These are phyloP conservation scores for Picea glauca DNA, from an alignment of 75 land plant species.

Conservation along the genomic window DNA sequence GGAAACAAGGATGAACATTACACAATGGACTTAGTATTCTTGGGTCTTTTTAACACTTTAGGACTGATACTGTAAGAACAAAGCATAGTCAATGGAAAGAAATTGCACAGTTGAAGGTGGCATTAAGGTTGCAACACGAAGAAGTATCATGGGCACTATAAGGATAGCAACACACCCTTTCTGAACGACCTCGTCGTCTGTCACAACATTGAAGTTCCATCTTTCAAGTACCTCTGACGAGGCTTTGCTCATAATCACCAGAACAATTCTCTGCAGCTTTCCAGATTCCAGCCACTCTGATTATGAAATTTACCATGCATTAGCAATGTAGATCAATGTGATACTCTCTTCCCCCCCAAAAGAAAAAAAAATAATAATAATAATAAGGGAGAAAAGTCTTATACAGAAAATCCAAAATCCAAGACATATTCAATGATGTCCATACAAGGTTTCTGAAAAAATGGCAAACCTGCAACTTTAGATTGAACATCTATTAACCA, in stretches of 20 bases:
- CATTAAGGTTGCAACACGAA: too few species aligned
- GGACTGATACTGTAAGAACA: background rate
- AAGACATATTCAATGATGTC: background rate
- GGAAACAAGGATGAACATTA: too few species aligned
- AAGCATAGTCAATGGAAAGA: too few species aligned
- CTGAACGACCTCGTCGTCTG: slow-evolving; percentile 66
- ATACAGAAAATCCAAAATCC: too few species aligned
- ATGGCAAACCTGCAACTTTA: background rate
- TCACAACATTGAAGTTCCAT: slow-evolving; percentile 92
- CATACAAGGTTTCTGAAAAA: background rate
- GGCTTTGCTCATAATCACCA: slow-evolving; percentile 89
- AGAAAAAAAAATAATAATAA: too few species aligned
- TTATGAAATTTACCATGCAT: background rate
- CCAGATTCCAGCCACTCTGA: slow-evolving; percentile 95
- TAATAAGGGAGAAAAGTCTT: too few species aligned
- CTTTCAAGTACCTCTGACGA: slow-evolving; percentile 85
- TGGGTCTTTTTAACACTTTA: background rate
- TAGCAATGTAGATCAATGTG: background rate
- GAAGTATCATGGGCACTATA: background rate
- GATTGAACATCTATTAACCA: background rate
- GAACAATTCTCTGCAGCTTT: slow-evolving; percentile 87
- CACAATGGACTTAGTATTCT: too few species aligned
- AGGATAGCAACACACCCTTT: slow-evolving; percentile 56
- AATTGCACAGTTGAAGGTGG: too few species aligned
- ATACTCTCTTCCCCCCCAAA: too few species aligned